A percentile compares a stretch with the other conserved stretches of the same genome.
Evolutionary conservation across 768 basidiomycete species (phyloP).

Genomic region (Termitomyces sp.): DNA sequence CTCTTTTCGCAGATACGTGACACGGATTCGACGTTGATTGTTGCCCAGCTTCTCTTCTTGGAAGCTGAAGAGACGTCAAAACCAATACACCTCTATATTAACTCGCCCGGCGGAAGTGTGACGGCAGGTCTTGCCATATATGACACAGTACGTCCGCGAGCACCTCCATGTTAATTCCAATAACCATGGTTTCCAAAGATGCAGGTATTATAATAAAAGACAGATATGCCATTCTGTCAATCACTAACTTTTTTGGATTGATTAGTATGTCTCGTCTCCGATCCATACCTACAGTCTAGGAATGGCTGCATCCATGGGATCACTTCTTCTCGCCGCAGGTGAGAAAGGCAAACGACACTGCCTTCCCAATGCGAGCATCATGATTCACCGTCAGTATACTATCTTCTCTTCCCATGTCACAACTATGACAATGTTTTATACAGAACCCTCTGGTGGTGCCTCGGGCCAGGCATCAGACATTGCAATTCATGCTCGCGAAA

Average conservation of each 20-base stretch:
- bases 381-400: slow-evolving; percentile 86
- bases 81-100: slow-evolving; percentile 96
- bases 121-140: slow-evolving; percentile 96
- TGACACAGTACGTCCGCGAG: slow-evolving; percentile 71
- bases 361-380: slow-evolving; percentile 91
- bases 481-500: slow-evolving; percentile 96
- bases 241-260: slow-evolving; percentile 21
- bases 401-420: slow-evolving; percentile 2
- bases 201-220: slow-evolving; percentile 48
- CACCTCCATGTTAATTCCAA: background rate
- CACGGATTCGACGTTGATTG: slow-evolving; percentile 81
- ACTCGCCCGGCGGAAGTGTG: slow-evolving; percentile 94
- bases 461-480: slow-evolving; percentile 96
- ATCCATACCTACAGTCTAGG: slow-evolving; percentile 98
- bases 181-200: slow-evolving; percentile 44
- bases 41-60: slow-evolving; percentile 91
- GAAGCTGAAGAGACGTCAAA: slow-evolving; percentile 94
- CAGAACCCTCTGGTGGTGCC: slow-evolving; percentile 96
- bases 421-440: slow-evolving; percentile 5
- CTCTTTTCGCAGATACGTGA: slow-evolving; percentile 71
- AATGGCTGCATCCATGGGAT: slow-evolving; percentile 96
- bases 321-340: slow-evolving; percentile 86
- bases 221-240: slow-evolving; percentile 5
- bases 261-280: slow-evolving; percentile 86
- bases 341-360: slow-evolving; percentile 90